Percentiles rank a stretch among this genome's conserved stretches.
Evolutionary conservation across 495 filamentous ascomycete species (phyloP).

Genomic region (Xylaria curta): DNA sequence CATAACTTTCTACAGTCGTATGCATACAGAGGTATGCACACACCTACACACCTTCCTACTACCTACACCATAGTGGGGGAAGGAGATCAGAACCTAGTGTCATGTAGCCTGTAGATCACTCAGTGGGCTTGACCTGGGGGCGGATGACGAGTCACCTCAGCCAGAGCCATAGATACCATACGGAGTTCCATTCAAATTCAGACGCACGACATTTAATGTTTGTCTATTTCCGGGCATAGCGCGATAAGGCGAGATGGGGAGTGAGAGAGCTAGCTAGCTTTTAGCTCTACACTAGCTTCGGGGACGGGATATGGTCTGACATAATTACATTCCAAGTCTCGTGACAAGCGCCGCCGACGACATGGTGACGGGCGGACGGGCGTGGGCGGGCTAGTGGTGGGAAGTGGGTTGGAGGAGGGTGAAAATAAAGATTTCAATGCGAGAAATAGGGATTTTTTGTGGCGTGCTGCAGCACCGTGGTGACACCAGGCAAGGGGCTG

Average conservation of each 20-base stretch:
- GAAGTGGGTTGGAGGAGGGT: neutral
- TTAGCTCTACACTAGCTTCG: neutral
- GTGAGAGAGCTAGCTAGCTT: neutral
- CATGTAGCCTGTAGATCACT: neutral
- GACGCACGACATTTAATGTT: neutral
- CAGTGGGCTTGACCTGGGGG: neutral
- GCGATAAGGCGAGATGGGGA: neutral
- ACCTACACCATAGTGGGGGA: neutral
- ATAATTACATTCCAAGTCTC: slow-evolving; percentile 9
- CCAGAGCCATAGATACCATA: neutral
- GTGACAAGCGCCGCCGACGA: slow-evolving; percentile 18
- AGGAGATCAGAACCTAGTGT: neutral
- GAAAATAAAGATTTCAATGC: slow-evolving; percentile 20
- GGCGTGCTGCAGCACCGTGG: slow-evolving; percentile 6
- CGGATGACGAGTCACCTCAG: neutral
- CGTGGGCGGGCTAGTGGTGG: neutral
- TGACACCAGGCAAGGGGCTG: slow-evolving; percentile 23
- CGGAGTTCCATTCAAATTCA: neutral
- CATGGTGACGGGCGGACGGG: neutral
- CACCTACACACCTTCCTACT: neutral
- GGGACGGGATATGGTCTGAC: slow-evolving; percentile 4
- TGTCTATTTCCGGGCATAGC: neutral
- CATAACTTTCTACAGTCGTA: neutral
- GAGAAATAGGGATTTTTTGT: slow-evolving; percentile 12
- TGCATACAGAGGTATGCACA: neutral